Evolutionary conservation across 192 early-diverging fungal species (phyloP).

Genomic region (Spizellomyces punctatus): DNA sequence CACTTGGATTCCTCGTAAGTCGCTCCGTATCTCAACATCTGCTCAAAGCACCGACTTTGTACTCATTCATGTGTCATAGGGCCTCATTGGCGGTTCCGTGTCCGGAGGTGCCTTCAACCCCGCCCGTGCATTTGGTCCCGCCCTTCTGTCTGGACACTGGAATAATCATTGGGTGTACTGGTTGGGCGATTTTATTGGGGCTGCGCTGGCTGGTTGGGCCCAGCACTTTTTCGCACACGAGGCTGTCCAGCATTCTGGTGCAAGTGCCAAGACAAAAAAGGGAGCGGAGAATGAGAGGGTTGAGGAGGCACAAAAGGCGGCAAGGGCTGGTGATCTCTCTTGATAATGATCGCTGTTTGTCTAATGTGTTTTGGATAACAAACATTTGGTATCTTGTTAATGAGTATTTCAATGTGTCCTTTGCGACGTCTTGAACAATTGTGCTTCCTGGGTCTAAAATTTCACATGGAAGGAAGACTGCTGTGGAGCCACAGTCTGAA

Average conservation of each 20-base stretch:
- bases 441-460: too few species aligned
- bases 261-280: slow-evolving; percentile 36
- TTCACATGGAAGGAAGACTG: too few species aligned
- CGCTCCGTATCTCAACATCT: background rate
- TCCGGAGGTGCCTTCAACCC: slow-evolving; percentile 67
- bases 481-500: too few species aligned
- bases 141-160: slow-evolving; percentile 56
- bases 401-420: too few species aligned
- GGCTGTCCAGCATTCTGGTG: slow-evolving; percentile 38
- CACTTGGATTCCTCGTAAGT: slow-evolving; percentile 52
- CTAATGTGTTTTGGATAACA: too few species aligned
- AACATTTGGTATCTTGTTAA: too few species aligned
- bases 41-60: slow-evolving; percentile 6
- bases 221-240: slow-evolving; percentile 61
- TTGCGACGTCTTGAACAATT: too few species aligned
- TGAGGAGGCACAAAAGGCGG: too few species aligned
- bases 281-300: slow-evolving; percentile 4
- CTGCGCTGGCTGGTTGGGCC: slow-evolving; percentile 54
- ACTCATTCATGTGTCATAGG: slow-evolving; percentile 20
- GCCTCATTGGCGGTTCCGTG: slow-evolving; percentile 57
- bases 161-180: slow-evolving; percentile 64
- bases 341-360: too few species aligned
- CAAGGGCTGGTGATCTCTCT: too few species aligned
- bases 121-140: slow-evolving; percentile 61
- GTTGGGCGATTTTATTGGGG: slow-evolving; percentile 58